phyloP scores from a whole-genome alignment of 768 basidiomycete species.

The Cystoderma amianthinum region DNA sequence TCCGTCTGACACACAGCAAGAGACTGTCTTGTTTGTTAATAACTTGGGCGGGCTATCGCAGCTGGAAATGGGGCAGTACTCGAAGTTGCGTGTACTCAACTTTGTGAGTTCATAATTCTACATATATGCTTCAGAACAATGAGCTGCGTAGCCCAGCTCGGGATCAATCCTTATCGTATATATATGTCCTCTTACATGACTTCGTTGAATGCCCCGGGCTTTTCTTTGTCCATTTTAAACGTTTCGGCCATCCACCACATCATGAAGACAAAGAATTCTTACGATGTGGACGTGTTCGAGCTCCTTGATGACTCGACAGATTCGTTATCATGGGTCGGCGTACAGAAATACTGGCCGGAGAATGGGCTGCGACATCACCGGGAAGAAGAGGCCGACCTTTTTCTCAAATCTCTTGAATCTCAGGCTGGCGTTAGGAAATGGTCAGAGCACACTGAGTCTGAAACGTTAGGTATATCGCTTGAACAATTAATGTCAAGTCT shows the following conservation, averaged over 20 bases:
- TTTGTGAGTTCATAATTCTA: constrained; percentile 28
- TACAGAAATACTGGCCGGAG: constrained; percentile 19
- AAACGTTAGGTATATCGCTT: not conserved
- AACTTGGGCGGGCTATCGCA: constrained; percentile 48
- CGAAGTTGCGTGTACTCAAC: constrained; percentile 30
- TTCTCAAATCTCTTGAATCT: not conserved
- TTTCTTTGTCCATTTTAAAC: constrained; percentile 47
- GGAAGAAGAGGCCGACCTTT: not conserved
- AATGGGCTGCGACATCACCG: not conserved
- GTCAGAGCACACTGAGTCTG: not conserved
- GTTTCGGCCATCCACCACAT: constrained; percentile 20
- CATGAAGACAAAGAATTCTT: constrained; percentile 1
- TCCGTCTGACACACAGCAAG: constrained; percentile 41
- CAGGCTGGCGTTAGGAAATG: not conserved
- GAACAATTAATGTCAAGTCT: constrained; percentile 15
- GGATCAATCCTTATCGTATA: constrained; percentile 30
- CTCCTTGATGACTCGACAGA: constrained; percentile 37
- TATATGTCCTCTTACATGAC: constrained; percentile 50
- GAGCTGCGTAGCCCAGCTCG: constrained; percentile 16
- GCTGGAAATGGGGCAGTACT: constrained; percentile 48
- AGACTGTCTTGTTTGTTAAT: constrained; percentile 42
- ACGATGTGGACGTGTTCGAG: constrained; percentile 14
- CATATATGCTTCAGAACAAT: too few relatives aligned
- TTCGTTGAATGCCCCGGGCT: constrained; percentile 53
- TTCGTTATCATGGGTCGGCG: constrained; percentile 32